Evolutionary conservation across 306 rosid genomes (phyloP), one percentile per base, ranked within the genome.

Genomic region (Canavalia ensiformis): DNA sequence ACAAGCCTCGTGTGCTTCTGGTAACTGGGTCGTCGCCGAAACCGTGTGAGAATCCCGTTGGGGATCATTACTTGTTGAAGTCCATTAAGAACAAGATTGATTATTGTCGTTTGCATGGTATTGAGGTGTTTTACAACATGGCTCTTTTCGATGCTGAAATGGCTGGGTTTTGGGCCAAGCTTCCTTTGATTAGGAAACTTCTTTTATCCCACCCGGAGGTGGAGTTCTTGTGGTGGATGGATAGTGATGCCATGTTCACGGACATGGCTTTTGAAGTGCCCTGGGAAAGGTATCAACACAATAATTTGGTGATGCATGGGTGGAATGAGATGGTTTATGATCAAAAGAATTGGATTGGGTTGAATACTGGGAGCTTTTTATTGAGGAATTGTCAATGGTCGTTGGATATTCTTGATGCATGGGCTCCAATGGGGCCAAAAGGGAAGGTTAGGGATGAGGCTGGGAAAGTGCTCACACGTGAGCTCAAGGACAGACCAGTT

Each of bases 181-280:
- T 94, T 11, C 98, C 97, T 0, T 58, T 92, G 88, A 89, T 94
- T 57, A 64, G 97, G 47, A 90, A 88, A 82, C 92, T 94, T 6
- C 81, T 94, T 12, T 57, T 94, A 9, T 90, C 97, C 0, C 97
- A 92, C 1, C 97, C 98, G 0, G 98, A 94, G 62, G 79, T 90
- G 2, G 98, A 94, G 86, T 94, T 92, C 11, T 28, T 94, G 0
- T 94, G 98, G 98, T 94, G 98, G 98, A 94, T 94, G 98, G 98
- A 94, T 59, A 89, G 94, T 80, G 98, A 94, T 63, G 98, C 98
- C 1, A 92, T 94, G 97, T 94, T 92, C 83, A 94, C 98, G 0
- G 98, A 94, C 81, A 94, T 94, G 98, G 91, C 88, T 1, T 94
- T 94, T 74, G 98, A 90, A 83, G 85, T 94, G 7, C 98, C 98